phyloP scores from a whole-genome alignment of 2,329 filamentous ascomycete genomes.

The Amesomyces nigricolor region DNA sequence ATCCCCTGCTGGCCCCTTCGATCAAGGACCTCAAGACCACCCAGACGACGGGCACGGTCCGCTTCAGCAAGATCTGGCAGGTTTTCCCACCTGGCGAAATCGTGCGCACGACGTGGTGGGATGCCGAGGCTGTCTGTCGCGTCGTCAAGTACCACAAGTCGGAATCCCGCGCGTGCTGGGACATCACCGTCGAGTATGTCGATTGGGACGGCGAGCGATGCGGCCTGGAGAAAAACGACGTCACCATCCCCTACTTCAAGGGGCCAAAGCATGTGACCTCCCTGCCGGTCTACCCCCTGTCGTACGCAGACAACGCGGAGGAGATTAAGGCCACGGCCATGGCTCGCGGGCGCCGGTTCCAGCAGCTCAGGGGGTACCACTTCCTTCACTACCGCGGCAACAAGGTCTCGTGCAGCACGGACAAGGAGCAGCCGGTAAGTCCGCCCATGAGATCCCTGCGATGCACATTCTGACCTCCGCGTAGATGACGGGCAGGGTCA shows the following conservation, averaged over 20 bases:
- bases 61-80: slow-evolving; percentile 32
- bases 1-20: slow-evolving; percentile 28
- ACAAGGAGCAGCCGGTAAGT: slow-evolving; percentile 25
- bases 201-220: slow-evolving; percentile 34
- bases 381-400: slow-evolving; percentile 29
- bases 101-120: slow-evolving; percentile 30
- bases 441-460: too few relatives aligned
- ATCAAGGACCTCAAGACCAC: slow-evolving; percentile 27
- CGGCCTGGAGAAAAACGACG: slow-evolving; percentile 26
- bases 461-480: not conserved
- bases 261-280: slow-evolving; percentile 28
- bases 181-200: slow-evolving; percentile 31
- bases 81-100: slow-evolving; percentile 33
- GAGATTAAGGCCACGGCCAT: slow-evolving; percentile 26
- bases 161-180: not conserved
- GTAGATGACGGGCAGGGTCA: slow-evolving; percentile 29
- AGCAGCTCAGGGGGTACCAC: slow-evolving; percentile 32
- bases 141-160: slow-evolving; percentile 29
- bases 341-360: slow-evolving; percentile 32
- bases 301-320: slow-evolving; percentile 24
- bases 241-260: slow-evolving; percentile 27
- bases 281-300: slow-evolving; percentile 31
- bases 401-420: slow-evolving; percentile 29
- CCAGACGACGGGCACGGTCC: slow-evolving; percentile 29
- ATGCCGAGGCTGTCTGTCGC: slow-evolving; percentile 34